Base-by-base conservation (phyloP, 2,329 filamentous ascomycete species). In the Colletotrichum sp. region DNA sequence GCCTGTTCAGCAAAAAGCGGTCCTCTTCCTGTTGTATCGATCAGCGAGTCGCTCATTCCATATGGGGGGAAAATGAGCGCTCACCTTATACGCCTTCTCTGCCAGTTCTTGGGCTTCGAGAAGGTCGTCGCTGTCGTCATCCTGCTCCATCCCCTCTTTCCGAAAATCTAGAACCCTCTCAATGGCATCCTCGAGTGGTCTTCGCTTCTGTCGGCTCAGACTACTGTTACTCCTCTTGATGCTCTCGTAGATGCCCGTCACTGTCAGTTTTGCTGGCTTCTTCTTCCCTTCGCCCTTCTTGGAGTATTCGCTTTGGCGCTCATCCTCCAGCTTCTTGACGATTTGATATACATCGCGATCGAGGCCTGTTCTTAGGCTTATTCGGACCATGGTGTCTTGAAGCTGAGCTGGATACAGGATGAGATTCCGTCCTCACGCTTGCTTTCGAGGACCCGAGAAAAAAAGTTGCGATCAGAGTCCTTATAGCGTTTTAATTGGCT, bases 211-310 rank as follows among this genome's bases (percentile, higher is more conserved):
- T 27, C 97, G 90, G 78, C 95, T 95, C 27, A 99, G 86, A 79
- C 94, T 96, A 0, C 96, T 98, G 83, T 98, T 98, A 16, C 96
- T 98, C 67, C 89, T 87, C 80, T 96, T 95, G 77, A 99, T 95
- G 75, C 91, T 92, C 22, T 77, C 77, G 82, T 97, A 98, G 2
- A 98, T 90, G 3, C 87, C 85, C 4, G 89, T 85, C 5, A 93
- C 87, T 2, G 91, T 92, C 8, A 94, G 86, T 67, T 39, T 84
- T 71, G 75, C 32, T 74, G 80, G 32, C 64, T 76, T 76, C 44
- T 55, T 78, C 34, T 66, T 77, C 27, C 29, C 82, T 34, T 87
- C 87, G 64, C 89, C 89, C 64, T 89, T 86, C 67, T 91, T 90
- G 68, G 93, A 91, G 76, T 95, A 93, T 71, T 95, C 90, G 29